Base-by-base conservation (phyloP, 2,329 filamentous ascomycete species). In the Stagonosporopsis cucurbitacearum region DNA sequence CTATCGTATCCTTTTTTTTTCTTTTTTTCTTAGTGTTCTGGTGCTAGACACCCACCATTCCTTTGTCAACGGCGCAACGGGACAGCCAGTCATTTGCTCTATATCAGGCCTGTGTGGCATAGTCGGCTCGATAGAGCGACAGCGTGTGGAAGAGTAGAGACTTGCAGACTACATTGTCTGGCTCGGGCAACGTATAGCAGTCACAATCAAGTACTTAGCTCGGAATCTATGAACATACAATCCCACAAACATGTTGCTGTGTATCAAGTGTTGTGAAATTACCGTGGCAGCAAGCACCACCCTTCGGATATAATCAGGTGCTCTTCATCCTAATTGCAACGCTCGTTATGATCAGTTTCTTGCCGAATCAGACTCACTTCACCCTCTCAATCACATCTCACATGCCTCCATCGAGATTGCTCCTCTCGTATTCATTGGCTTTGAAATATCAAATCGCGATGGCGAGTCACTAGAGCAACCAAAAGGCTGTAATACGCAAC, bases 21-120 rank as follows among this genome's bases (percentile, higher is more conserved):
- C 17, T 40, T 39, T 46, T 36, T 47, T 47, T 36, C 28, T 41
- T 33, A 43, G 35, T 56, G 30, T 47, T 43, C n/a, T 39, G 48
- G 36, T 51, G 23, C 37, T 17, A 37, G 22, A 37, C 41, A 51
- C 23, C 19, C 43, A 51, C 28, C 47, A 25, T 56, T 50, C 53
- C 30, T 51, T 56, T 56, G 53, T 56, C 37, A 56, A 47, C 32
- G 53, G 53, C 47, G 53, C 39, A 47, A 33, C 12, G 53, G 53
- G 43, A 48, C 42, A 19, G 23, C 43, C 40, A 43, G 47, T 33
- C 42, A 47, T 56, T 46, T 22, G 23, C 19, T 47, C 50, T 37
- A 37, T 47, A 47, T 42, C 43, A 56, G 47, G 42, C 43, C 47
- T 56, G 53, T 32, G 40, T 37, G 26, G 53, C 53, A 56, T 42